phyloP scores from a whole-genome alignment of 2,329 filamentous ascomycete species.

The Metarhizium sp. region DNA sequence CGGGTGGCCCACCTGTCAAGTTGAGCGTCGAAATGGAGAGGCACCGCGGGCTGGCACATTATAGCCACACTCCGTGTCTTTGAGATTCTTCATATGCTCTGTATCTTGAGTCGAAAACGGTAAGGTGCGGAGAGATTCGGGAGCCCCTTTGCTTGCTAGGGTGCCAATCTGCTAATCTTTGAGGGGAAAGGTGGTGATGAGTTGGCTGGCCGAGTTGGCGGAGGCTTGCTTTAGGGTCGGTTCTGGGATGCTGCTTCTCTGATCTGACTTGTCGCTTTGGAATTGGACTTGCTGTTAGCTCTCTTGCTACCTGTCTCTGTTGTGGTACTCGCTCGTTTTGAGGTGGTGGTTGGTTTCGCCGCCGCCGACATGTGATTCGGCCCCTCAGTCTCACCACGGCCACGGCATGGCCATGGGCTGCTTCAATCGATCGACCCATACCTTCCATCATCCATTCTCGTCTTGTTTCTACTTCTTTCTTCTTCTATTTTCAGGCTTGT shows the following conservation, averaged over 20 bases:
- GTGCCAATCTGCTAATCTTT: neutral
- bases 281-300: neutral
- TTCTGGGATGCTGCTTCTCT: neutral
- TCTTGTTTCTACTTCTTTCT: neutral
- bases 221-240: conserved; percentile 1
- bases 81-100: neutral
- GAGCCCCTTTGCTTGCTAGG: neutral
- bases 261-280: neutral
- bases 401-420: neutral
- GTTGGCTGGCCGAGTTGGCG: neutral
- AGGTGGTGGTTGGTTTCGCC: neutral
- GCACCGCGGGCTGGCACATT: neutral
- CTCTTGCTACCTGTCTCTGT: neutral
- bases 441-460: neutral
- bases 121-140: neutral
- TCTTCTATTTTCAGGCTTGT: neutral
- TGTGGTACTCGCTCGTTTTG: neutral
- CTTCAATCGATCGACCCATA: neutral
- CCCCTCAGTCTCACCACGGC: neutral
- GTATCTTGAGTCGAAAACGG: neutral
- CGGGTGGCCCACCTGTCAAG: neutral
- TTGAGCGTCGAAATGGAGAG: neutral
- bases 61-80: neutral
- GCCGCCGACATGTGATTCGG: neutral
- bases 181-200: neutral